Evolutionary conservation across 371 early-diverging fungal species (phyloP), one percentile per base, ranked within the genome.

Genomic region (Phascolomyces articulosus): DNA sequence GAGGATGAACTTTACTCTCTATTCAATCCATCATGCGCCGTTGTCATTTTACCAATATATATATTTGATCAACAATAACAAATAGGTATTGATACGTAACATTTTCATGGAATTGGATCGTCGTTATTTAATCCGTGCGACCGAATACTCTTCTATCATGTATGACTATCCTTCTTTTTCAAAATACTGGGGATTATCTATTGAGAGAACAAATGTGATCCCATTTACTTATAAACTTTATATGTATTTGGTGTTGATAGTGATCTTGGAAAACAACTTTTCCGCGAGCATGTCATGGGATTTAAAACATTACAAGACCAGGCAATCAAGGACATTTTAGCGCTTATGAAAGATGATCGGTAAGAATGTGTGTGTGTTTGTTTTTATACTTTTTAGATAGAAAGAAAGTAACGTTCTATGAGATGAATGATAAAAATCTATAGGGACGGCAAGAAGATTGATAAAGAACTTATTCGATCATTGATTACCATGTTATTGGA

Each of bases 51-150:
- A n/a, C n/a, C n/a, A n/a, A n/a, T n/a, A n/a, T n/a, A n/a, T n/a
- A n/a, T 31, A 31, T 6, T 31, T 31, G 9, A 26, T 16, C 23
- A 31, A 56, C 27, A 29, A 21, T 49, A 57, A 10, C 26, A 15
- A 60, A n/a, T 66, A 85, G 86, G 78, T 79, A 18, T 84, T 90
- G 73, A 91, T 95, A 38, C 79, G 92, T 27, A 91, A 88, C 67
- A 86, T 97, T 15, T 96, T 96, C 70, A 85, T 96, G 68, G 95
- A 95, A 66, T 78, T 97, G 41, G 97, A 97, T 77, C 90, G 97
- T 51, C 91, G 93, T 4, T 95, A 93, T 71, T 89, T 93, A 7
- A 77, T 96, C 24, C 91, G 92, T 40, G 86, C 87, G 0, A 73
- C 90, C 16, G 81, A 85, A 10, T 71, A 88, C 26, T 67, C 83